Evolutionary conservation across 2,329 filamentous ascomycete genomes (phyloP).

Genomic region (Ustilaginoidea virens): DNA sequence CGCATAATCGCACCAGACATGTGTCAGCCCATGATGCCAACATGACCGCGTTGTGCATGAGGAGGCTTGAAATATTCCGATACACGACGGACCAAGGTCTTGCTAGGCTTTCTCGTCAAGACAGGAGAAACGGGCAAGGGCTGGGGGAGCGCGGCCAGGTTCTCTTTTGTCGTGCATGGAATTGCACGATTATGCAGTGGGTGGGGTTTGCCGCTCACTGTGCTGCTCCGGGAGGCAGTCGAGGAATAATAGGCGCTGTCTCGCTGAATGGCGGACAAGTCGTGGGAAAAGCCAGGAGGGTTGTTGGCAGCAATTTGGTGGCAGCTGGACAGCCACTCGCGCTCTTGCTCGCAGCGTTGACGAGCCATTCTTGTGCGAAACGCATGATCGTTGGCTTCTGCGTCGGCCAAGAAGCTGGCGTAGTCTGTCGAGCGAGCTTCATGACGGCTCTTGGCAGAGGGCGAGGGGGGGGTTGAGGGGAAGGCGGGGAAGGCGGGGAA

Average conservation of each 20-base stretch:
- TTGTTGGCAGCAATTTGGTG: background rate
- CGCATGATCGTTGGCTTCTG: constrained; percentile 5
- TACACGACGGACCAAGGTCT: constrained; percentile 5
- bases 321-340: background rate
- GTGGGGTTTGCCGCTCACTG: constrained; percentile 1
- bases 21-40: too few species aligned
- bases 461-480: too few species aligned
- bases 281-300: background rate
- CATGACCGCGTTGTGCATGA: too few species aligned
- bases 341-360: background rate
- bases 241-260: constrained; percentile 6
- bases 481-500: too few species aligned
- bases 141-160: background rate
- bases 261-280: constrained; percentile 1
- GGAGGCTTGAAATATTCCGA: constrained; percentile 9
- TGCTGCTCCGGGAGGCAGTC: constrained; percentile 2
- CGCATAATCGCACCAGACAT: too few species aligned
- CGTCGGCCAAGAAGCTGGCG: constrained; percentile 10
- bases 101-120: constrained; percentile 2
- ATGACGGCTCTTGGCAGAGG: background rate
- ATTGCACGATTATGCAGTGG: background rate
- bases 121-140: too few species aligned
- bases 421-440: constrained; percentile 8
- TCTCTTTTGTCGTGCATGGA: background rate
- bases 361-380: constrained; percentile 2